Base-by-base conservation (phyloP, 179 eudicot genomes). In the Drosera spatulata region DNA sequence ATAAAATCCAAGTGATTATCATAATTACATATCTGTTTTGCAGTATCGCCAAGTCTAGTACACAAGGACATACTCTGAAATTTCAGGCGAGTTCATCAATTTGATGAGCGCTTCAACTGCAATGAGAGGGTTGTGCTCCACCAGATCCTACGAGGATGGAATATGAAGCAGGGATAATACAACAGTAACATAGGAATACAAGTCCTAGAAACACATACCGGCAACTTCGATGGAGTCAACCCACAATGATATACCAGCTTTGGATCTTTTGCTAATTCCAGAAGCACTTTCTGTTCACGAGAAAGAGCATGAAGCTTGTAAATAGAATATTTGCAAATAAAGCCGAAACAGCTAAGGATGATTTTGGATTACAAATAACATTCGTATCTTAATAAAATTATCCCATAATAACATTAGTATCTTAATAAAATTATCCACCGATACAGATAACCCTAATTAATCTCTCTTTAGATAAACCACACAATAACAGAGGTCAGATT, bases 181-280 rank as follows among this genome's bases (percentile, higher is more conserved):
- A 50, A 37, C 45, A 54, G 39, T 41, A 61, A 33, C 33, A 62
- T 22, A 46, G 43, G 45, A 60, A 58, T 38, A 47, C 56, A 69
- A 58, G 2, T 49, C 61, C 47, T 3, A 61, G 59, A 58, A 67
- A 40, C 4, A 65, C 44, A 39, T 75, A 88, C 97, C 69, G 99
- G 99, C 63, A 93, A 79, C 77, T 93, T 93, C 73, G 72, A 73
- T 45, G 99, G 99, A 42, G 99, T 93, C 80, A 93, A 58, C 52
- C 96, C 96, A 66, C 96, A 93, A 55, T 93, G 95, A 76, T 93
- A 89, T 33, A 93, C 99, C 73, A 93, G 83, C 83, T 93, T 93
- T 10, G 93, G 88, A 63, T 93, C 96, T 65, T 80, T 86, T 59
- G 80, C 77, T 81, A 93, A 74, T 82, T 86, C 93, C 69, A 80